phyloP scores from a whole-genome alignment of 2,329 filamentous ascomycete genomes.

The Colletotrichum melonis region DNA sequence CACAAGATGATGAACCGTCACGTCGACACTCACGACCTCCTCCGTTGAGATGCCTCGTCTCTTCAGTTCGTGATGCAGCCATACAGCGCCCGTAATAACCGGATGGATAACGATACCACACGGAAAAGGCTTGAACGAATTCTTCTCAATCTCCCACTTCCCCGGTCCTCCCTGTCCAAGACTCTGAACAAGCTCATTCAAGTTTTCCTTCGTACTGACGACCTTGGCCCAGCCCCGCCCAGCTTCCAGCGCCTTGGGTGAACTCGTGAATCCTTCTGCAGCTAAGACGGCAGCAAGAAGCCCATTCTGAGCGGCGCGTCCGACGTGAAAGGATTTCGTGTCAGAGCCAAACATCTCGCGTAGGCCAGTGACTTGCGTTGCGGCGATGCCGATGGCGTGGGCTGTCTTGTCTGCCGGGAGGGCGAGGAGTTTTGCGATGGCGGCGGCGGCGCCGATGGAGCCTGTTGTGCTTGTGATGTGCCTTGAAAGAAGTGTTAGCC shows the following conservation, averaged over 20 bases:
- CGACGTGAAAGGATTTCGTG: background rate
- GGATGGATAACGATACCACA: background rate
- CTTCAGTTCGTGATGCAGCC: background rate
- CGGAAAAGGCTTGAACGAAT: background rate
- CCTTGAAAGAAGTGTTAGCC: background rate
- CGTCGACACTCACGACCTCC: background rate
- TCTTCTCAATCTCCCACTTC: background rate
- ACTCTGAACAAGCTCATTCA: background rate
- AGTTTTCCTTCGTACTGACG: background rate
- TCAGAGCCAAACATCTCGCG: background rate
- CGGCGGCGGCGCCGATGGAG: background rate
- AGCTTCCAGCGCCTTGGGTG: background rate
- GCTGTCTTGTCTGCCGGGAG: background rate
- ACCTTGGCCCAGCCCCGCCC: background rate
- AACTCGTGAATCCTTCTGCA: background rate
- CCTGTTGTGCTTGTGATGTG: background rate
- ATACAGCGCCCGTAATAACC: background rate
- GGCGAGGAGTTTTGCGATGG: background rate
- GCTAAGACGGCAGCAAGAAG: background rate
- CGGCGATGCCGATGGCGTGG: background rate
- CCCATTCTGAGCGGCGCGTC: background rate
- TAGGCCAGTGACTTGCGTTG: background rate
- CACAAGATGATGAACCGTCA: background rate
- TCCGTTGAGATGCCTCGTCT: background rate
- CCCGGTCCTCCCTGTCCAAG: background rate